Evolutionary conservation across 108 stramenopile species (phyloP), one percentile per base, ranked within the genome.

Genomic region (Seminavis robusta): DNA sequence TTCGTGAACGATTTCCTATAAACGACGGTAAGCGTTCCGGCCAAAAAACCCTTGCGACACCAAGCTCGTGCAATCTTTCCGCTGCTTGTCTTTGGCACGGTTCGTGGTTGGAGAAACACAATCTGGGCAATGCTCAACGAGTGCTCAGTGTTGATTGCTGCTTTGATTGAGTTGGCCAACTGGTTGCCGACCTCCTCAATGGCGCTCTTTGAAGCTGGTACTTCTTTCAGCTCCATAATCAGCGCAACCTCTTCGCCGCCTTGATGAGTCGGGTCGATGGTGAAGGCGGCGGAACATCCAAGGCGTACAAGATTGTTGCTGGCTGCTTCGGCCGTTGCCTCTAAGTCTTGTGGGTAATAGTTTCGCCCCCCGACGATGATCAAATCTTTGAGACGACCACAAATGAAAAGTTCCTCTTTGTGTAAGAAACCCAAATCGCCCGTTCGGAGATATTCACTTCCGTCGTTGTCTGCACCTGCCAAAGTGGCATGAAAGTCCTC

Each of bases 331-430:
- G 86, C 97, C 13, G 96, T 88, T 20, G 84, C 81, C 65, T 99
- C 99, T 7, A 99, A 71, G 65, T 99, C 98, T 65, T 98, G 98
- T 2, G 99, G 99, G 64, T 98, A 99, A 52, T 99, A 94, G 64
- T 99, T 99, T 16, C 95, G 63, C 1, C 99, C 99, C 8, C 94
- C 81, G 11, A 99, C 80, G 54, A 99, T 99, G 56, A 99, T 93
- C 39, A 99, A 74, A 78, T 99, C 99, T 75, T 99, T 98, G 24
- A 92, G 63, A 42, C 98, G 77, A 10, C 96, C 95, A 53, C 91
- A 92, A 53, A 99, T 85, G 70, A 95, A 99, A 11, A 99, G 71
- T 63, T 99, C 96, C 1, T 72, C 79, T 0, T 90, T 54, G 65
- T 96, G 85, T 16, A 98, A 11, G 63, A 99, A 99, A 4, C 98